Base-by-base conservation (phyloP, 1,284 basidiomycete species). In the Cystobasidium slooffiae region DNA sequence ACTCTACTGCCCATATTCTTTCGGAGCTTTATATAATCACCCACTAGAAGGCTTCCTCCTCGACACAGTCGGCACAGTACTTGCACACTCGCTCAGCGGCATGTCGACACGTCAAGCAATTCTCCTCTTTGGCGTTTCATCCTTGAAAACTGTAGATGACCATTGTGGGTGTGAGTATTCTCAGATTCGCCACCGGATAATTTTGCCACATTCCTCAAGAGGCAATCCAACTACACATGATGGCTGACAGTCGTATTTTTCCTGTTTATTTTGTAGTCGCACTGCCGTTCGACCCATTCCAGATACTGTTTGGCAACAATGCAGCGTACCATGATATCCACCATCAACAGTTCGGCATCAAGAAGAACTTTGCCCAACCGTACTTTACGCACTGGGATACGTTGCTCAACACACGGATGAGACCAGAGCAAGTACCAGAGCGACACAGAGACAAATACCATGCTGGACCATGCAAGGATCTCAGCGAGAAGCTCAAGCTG, bases 11-110 rank as follows among this genome's bases (percentile, higher is more conserved):
- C 94, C 97, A 0, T 99, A 97, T 81, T 94, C 96, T 0, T 99
- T 92, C 80, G 97, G 97, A 24, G 92, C 96, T 12, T 86, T 99
- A 5, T 99, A 99, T 86, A 99, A 99, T 83, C 96, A 99, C 81
- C 95, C 95, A 0, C 79, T 99, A 56, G 97, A 99, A 81, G 95
- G 95, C 0, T 90, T 99, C 79, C 78, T 97, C 0, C 87, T 99
- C 77, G 97, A 99, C 83, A 89, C 90, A 2, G 83, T 91, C 39
- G 94, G 96, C 58, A 90, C 92, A 0, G 88, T 84, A 8, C 77
- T 97, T 22, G 92, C 94, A 0, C 91, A 98, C 80, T 81, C 84
- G 20, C 44, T 88, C 7, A 86, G 91, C 0, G 82, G 86, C 12
- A 90, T 99, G 87, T 88, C 88, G 18, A 86, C 90, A 3, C 89